Conservation (phyloP, 2,329 filamentous ascomycete genomes). For the Nemania sp. region DNA sequence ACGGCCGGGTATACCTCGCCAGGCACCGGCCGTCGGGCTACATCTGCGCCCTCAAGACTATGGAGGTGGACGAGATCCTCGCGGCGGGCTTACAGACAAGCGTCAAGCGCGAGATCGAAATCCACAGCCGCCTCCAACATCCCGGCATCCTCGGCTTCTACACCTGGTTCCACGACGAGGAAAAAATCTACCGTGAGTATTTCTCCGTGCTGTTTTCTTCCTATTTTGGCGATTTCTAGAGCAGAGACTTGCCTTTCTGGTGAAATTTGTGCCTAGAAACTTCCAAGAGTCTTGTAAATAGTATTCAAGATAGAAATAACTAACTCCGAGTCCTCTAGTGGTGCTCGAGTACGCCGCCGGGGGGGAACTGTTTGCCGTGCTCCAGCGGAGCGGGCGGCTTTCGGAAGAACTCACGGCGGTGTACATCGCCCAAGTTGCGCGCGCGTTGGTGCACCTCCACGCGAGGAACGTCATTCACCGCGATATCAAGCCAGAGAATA, state of each 20-base stretch:
- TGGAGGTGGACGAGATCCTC: slow-evolving; percentile 84
- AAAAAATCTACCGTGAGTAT: no score
- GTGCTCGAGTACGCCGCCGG: slow-evolving; percentile 90
- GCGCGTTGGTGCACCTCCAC: slow-evolving; percentile 87
- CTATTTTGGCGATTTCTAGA: no score
- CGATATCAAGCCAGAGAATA: slow-evolving; percentile 97
- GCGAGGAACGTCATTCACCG: slow-evolving; percentile 96
- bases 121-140: slow-evolving; percentile 86
- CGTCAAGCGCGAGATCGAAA: slow-evolving; percentile 87
- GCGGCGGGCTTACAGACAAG: slow-evolving; percentile 83
- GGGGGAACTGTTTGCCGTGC: slow-evolving; percentile 86
- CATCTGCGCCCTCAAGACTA: slow-evolving; percentile 85
- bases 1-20: slow-evolving; percentile 85
- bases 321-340: no score
- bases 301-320: no score
- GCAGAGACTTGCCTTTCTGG: no score
- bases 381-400: slow-evolving; percentile 80
- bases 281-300: no score
- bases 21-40: slow-evolving; percentile 82
- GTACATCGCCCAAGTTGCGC: slow-evolving; percentile 89
- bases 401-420: slow-evolving; percentile 86
- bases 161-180: slow-evolving; percentile 88
- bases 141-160: slow-evolving; percentile 86
- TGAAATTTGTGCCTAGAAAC: no score
- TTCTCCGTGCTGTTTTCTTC: no score